These are phyloP conservation scores for Rhynchosporium agropyri DNA, from an alignment of 2,329 filamentous ascomycete species.

Conservation along the genomic window DNA sequence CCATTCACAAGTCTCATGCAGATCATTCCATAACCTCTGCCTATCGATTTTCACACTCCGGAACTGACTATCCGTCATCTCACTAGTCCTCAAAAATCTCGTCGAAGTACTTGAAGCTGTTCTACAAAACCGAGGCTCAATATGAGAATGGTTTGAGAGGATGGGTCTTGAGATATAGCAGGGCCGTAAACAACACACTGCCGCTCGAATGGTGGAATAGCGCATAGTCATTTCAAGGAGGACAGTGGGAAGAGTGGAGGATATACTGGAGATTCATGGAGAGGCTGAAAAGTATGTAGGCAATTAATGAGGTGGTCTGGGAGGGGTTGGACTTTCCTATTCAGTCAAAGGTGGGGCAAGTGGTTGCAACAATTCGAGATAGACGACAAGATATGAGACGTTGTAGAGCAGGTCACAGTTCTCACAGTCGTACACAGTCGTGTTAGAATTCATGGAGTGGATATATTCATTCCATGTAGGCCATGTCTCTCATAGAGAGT, in stretches of 20 bases:
- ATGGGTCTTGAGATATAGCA: background rate
- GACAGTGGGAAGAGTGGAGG: constrained; percentile 3
- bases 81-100: constrained; percentile 30
- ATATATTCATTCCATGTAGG: background rate
- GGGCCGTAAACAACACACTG: constrained; percentile 11
- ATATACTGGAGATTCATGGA: background rate
- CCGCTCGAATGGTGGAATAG: constrained; percentile 15
- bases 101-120: constrained; percentile 28
- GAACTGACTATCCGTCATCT: constrained; percentile 53
- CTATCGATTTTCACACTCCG: constrained; percentile 59
- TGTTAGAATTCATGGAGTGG: background rate
- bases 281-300: background rate
- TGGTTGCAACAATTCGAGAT: background rate
- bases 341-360: constrained; percentile 20
- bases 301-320: constrained; percentile 6
- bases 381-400: background rate
- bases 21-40: constrained; percentile 61
- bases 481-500: background rate
- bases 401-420: background rate
- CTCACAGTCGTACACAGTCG: background rate
- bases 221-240: background rate
- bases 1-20: constrained; percentile 69
- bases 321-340: background rate
- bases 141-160: background rate
- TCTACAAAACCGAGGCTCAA: constrained; percentile 8